phyloP scores from a whole-genome alignment of 495 filamentous ascomycete species.

The Aspergillus sclerotiicarbonarius region DNA sequence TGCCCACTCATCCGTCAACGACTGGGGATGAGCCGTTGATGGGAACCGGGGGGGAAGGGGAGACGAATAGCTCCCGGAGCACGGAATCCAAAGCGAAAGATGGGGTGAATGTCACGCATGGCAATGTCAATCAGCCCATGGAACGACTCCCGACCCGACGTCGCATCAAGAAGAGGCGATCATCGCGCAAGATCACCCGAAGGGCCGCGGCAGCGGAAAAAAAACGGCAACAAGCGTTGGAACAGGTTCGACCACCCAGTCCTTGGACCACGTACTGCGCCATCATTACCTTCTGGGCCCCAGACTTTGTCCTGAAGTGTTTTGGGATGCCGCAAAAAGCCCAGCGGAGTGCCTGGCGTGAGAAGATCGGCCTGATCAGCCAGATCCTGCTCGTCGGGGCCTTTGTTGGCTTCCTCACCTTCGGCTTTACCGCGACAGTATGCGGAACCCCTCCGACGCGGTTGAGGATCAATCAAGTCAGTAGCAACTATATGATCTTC shows the following conservation, averaged over 20 bases:
- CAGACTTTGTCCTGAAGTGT: constrained; percentile 77
- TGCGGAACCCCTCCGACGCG: constrained; percentile 68
- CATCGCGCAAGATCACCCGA: constrained; percentile 50
- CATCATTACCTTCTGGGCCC: constrained; percentile 91
- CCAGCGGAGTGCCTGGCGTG: constrained; percentile 92
- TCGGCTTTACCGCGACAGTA: constrained; percentile 89
- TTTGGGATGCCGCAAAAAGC: constrained; percentile 85
- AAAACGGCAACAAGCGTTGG: constrained; percentile 59
- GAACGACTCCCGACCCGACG: constrained; percentile 44
- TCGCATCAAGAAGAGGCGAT: constrained; percentile 47
- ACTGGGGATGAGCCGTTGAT: constrained; percentile 87
- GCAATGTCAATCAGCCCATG: constrained; percentile 48
- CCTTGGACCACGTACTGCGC: constrained; percentile 95
- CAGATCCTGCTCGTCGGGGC: constrained; percentile 84
- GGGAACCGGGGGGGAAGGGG: constrained; percentile 63
- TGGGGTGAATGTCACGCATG: constrained; percentile 33
- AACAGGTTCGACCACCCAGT: constrained; percentile 75
- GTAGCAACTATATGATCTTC: constrained; percentile 86
- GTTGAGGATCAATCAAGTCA: constrained; percentile 78
- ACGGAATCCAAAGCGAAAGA: constrained; percentile 52
- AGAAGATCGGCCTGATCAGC: constrained; percentile 97
- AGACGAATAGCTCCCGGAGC: constrained; percentile 55
- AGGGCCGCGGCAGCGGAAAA: constrained; percentile 56
- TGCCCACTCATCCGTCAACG: constrained; percentile 82
- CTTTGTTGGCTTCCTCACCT: constrained; percentile 93